Percentiles rank a stretch among this genome's conserved stretches.
Evolutionary conservation across 129 eudicot genomes (phyloP).

Genomic region (Erigeron canadensis): DNA sequence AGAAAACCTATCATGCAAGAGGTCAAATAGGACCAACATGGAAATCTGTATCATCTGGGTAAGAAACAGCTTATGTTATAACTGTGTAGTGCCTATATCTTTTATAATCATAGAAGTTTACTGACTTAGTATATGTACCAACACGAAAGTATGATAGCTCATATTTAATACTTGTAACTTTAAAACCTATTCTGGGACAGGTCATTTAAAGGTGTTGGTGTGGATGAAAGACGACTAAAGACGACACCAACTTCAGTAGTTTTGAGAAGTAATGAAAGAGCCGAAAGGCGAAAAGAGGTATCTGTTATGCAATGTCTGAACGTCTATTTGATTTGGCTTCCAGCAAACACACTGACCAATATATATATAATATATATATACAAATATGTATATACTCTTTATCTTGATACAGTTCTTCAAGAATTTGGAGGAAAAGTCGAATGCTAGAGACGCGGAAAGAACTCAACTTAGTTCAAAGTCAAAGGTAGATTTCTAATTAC

Average conservation of each 20-base stretch:
- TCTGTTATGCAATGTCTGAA: constrained; percentile 1
- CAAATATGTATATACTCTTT: background rate
- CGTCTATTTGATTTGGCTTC: background rate
- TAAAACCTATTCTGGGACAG: constrained; percentile 32
- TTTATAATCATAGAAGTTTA: background rate
- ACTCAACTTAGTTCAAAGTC: constrained; percentile 43
- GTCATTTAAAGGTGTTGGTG: constrained; percentile 37
- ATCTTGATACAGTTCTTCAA: constrained; percentile 40
- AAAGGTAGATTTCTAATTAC: constrained; percentile 39
- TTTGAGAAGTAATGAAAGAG: constrained; percentile 52
- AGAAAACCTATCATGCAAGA: constrained; percentile 45
- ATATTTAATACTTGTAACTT: background rate
- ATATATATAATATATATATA: no score
- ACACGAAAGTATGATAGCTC: no score
- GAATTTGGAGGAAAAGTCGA: constrained; percentile 53
- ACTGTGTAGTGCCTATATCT: background rate
- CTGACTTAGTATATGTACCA: background rate
- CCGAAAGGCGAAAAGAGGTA: constrained; percentile 75
- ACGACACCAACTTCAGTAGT: constrained; percentile 41
- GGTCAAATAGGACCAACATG: constrained; percentile 50
- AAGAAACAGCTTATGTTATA: constrained; percentile 19
- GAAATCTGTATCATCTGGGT: constrained; percentile 58
- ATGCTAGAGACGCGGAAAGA: constrained; percentile 59
- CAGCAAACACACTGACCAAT: background rate
- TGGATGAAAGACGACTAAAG: constrained; percentile 36